These are phyloP conservation scores for Typha latifolia DNA, from an alignment of 176 grass and related monocot species.

Conservation along the genomic window DNA sequence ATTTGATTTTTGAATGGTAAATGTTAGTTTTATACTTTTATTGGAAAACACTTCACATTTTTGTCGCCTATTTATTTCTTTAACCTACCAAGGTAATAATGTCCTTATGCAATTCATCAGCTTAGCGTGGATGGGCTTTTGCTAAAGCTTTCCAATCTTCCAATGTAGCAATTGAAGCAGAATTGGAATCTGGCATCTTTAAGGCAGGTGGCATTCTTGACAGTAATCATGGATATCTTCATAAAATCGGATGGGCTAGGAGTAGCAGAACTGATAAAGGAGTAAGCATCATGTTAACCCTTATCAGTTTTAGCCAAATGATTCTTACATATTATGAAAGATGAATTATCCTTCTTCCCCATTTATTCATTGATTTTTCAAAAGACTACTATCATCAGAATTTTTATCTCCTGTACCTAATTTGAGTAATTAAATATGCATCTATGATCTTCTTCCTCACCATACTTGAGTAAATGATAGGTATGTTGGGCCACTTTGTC, in stretches of 20 bases:
- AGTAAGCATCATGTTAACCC: conserved; percentile 25
- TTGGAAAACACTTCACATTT: not conserved
- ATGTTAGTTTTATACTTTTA: not conserved
- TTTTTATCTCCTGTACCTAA: too few species aligned
- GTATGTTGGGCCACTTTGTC: too few species aligned
- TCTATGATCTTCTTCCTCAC: too few species aligned
- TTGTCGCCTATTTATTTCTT: not conserved
- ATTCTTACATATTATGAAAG: too few species aligned
- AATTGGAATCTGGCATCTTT: conserved; percentile 79
- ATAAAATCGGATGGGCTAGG: conserved; percentile 79
- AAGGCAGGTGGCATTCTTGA: conserved; percentile 81
- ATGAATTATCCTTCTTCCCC: too few species aligned
- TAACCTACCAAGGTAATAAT: not conserved
- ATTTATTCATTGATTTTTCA: too few species aligned
- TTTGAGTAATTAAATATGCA: too few species aligned
- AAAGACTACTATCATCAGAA: too few species aligned
- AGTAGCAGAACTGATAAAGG: conserved; percentile 97
- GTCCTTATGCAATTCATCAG: not conserved
- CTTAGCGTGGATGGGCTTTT: conserved; percentile 7
- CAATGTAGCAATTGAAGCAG: conserved; percentile 76
- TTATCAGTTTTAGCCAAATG: too few species aligned
- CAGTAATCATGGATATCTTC: conserved; percentile 72
- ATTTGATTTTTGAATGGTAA: too few species aligned
- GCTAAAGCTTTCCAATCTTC: conserved; percentile 23
- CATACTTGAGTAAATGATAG: too few species aligned